Evolutionary conservation across 768 basidiomycete species (phyloP).

Genomic region (Leccinum barrowsii): DNA sequence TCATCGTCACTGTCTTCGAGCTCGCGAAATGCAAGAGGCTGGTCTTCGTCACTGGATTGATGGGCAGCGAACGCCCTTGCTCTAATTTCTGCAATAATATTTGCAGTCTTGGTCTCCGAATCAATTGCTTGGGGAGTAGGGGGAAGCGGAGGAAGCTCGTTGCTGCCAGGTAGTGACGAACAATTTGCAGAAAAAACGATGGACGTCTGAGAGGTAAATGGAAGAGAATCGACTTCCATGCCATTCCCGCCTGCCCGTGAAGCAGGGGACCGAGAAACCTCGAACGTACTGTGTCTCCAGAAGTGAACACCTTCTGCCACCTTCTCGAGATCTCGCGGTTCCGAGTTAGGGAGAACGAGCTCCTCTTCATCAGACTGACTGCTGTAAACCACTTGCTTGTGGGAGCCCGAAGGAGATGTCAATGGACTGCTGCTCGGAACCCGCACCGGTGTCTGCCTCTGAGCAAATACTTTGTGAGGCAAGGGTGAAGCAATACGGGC

Average conservation of each 20-base stretch:
- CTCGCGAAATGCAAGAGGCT: constrained; percentile 36
- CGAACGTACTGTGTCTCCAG: constrained; percentile 39
- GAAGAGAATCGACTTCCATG: constrained; percentile 15
- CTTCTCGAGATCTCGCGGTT: constrained; percentile 25
- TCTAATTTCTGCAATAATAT: constrained; percentile 63
- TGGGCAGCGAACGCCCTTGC: constrained; percentile 51
- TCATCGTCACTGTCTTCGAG: constrained; percentile 55
- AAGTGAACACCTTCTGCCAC: constrained; percentile 38
- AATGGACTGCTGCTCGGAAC: neutral
- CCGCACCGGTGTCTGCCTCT: constrained; percentile 1
- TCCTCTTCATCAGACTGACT: constrained; percentile 70
- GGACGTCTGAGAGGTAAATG: constrained; percentile 15
- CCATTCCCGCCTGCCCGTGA: constrained; percentile 2
- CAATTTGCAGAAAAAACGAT: constrained; percentile 7
- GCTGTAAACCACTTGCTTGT: constrained; percentile 47
- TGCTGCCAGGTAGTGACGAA: constrained; percentile 25
- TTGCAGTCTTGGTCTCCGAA: constrained; percentile 44
- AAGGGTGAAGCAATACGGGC: constrained; percentile 11
- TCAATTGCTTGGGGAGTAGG: constrained; percentile 33
- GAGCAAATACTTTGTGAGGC: constrained; percentile 36
- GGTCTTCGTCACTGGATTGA: constrained; percentile 43
- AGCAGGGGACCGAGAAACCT: constrained; percentile 10
- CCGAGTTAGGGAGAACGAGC: constrained; percentile 33
- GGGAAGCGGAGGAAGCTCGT: constrained; percentile 21
- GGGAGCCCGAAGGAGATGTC: constrained; percentile 21